Evolutionary conservation across 345 rosid species (phyloP).

Genomic region (Euphorbia pulcherrima): DNA sequence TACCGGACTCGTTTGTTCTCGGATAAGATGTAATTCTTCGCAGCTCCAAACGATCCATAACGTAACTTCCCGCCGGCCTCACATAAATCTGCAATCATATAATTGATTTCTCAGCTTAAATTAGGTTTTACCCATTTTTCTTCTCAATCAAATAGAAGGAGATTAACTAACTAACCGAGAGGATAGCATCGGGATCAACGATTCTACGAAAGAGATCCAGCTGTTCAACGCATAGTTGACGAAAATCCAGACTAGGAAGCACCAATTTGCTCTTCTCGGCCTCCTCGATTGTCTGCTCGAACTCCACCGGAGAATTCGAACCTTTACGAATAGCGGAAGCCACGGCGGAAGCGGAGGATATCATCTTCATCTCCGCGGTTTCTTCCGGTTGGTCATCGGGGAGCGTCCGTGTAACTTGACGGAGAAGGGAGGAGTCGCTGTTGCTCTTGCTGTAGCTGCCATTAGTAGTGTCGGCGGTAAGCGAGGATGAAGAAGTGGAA

Average conservation of each 20-base stretch:
- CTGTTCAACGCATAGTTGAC: constrained; percentile 70
- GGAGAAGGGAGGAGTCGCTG: constrained; percentile 27
- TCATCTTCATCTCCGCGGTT: constrained; percentile 27
- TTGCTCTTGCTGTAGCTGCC: not conserved
- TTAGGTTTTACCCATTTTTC: not conserved
- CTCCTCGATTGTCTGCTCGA: constrained; percentile 57
- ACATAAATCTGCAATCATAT: constrained; percentile 56
- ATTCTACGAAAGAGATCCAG: constrained; percentile 71
- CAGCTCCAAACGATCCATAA: constrained; percentile 86
- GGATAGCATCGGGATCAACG: constrained; percentile 64
- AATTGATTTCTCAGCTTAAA: not conserved
- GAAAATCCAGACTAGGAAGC: constrained; percentile 78
- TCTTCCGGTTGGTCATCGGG: constrained; percentile 30
- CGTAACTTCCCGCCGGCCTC: constrained; percentile 92
- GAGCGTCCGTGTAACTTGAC: constrained; percentile 42
- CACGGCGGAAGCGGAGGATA: constrained; percentile 75
- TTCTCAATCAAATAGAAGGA: not conserved
- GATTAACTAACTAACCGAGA: constrained; percentile 45
- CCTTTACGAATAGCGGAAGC: constrained; percentile 61
- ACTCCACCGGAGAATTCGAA: constrained; percentile 70
- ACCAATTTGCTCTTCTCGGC: constrained; percentile 52
- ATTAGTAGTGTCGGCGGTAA: constrained; percentile 2
- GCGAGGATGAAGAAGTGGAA: constrained; percentile 24
- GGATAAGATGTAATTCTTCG: constrained; percentile 68
- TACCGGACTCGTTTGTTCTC: constrained; percentile 39